These are phyloP conservation scores for Trametes cinnabarina DNA, from an alignment of 768 basidiomycete genomes.

Conservation along the genomic window DNA sequence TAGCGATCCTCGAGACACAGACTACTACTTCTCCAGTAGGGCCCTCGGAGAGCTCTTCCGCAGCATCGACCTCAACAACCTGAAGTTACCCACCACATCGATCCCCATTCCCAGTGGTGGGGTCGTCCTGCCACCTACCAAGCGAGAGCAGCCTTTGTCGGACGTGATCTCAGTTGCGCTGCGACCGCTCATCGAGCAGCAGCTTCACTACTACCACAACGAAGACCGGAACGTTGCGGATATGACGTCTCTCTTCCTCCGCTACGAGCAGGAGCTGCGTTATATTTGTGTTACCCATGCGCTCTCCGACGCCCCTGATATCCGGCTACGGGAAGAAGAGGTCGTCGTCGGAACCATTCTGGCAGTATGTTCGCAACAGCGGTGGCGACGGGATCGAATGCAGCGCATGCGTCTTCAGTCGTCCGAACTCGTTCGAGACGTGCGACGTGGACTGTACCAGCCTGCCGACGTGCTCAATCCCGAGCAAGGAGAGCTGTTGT, in stretches of 20 bases:
- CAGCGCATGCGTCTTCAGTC: conserved; percentile 63
- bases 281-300: conserved; percentile 73
- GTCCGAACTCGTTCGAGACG: conserved; percentile 48
- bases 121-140: neutral
- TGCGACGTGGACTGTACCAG: conserved; percentile 38
- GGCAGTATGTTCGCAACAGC: conserved; percentile 61
- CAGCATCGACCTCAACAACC: conserved; percentile 47
- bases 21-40: conserved; percentile 69
- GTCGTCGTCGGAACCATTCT: conserved; percentile 73
- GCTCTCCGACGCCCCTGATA: conserved; percentile 53
- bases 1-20: conserved; percentile 46
- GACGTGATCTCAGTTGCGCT: conserved; percentile 27
- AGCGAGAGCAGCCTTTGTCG: conserved; percentile 15
- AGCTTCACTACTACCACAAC: conserved; percentile 24
- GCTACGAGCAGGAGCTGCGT: conserved; percentile 62
- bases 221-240: conserved; percentile 26
- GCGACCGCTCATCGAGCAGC: conserved; percentile 21
- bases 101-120: conserved; percentile 8
- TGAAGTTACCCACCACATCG: conserved; percentile 21
- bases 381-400: conserved; percentile 57
- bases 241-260: conserved; percentile 42
- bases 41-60: conserved; percentile 76
- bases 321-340: conserved; percentile 66
- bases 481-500: conserved; percentile 21
- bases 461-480: conserved; percentile 13